phyloP scores from a whole-genome alignment of 2,329 filamentous ascomycete species.

The Elsinoe perseae region DNA sequence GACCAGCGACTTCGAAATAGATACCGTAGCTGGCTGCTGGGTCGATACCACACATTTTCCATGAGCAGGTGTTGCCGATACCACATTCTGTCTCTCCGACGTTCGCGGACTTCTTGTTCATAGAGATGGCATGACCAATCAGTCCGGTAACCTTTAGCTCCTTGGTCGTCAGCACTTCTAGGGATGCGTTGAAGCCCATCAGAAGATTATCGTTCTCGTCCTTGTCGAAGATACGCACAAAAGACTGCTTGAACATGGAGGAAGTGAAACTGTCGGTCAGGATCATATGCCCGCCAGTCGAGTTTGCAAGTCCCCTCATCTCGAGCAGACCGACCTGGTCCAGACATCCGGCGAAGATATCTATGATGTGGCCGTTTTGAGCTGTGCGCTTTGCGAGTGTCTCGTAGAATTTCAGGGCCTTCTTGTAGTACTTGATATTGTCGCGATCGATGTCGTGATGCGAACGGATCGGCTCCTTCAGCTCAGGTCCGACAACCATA shows the following conservation, averaged over 20 bases:
- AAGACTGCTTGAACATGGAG: slow-evolving; percentile 99
- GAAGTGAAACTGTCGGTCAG: slow-evolving; percentile 97
- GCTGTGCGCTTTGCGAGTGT: slow-evolving; percentile 85
- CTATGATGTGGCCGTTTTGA: slow-evolving; percentile 94
- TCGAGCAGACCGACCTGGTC: slow-evolving; percentile 95
- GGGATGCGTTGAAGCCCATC: slow-evolving; percentile 96
- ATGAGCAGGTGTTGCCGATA: slow-evolving; percentile 96
- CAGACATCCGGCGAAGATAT: slow-evolving; percentile 94
- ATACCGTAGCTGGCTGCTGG: slow-evolving; percentile 88
- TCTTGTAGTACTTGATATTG: slow-evolving; percentile 99
- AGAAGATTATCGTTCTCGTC: slow-evolving; percentile 88
- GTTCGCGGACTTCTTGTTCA: slow-evolving; percentile 96
- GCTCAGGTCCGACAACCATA: slow-evolving; percentile 90
- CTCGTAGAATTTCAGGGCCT: slow-evolving; percentile 97
- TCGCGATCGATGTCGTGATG: slow-evolving; percentile 98
- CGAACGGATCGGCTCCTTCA: slow-evolving; percentile 92
- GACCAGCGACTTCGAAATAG: slow-evolving; percentile 95
- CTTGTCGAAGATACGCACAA: slow-evolving; percentile 94
- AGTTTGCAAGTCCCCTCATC: slow-evolving; percentile 96
- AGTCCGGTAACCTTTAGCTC: slow-evolving; percentile 96
- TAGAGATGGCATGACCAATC: slow-evolving; percentile 90
- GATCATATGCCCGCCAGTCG: slow-evolving; percentile 95
- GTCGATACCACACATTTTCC: slow-evolving; percentile 99
- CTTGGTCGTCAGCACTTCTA: slow-evolving; percentile 95
- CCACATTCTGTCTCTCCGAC: slow-evolving; percentile 97